A percentile compares a stretch with the other conserved stretches of the same genome.
Evolutionary conservation across 331 rosid species (phyloP).

Genomic region (Rhamnella rubrinervis): DNA sequence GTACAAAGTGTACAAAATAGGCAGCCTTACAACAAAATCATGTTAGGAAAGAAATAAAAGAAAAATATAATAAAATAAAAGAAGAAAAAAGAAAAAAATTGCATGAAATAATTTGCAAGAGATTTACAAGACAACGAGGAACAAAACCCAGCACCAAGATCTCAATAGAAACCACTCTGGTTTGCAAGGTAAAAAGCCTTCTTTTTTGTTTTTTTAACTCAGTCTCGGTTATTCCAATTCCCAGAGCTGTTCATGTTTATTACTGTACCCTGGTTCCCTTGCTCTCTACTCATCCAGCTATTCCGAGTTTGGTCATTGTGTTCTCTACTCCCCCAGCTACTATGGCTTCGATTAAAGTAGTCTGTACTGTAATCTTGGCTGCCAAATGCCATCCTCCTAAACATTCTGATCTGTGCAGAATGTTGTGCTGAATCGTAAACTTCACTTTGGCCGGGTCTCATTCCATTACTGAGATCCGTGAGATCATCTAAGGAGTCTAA

Average conservation of each 20-base stretch:
- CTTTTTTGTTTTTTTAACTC: background rate
- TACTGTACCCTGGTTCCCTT: conserved; percentile 24
- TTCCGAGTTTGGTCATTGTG: conserved; percentile 34
- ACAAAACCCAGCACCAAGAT: conserved; percentile 9
- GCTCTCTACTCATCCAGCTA: conserved; percentile 60
- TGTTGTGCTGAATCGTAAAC: conserved; percentile 60
- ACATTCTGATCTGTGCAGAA: conserved; percentile 81
- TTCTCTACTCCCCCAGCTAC: conserved; percentile 71
- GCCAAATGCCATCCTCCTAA: conserved; percentile 86
- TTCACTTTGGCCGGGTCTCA: conserved; percentile 92
- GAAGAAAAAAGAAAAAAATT: background rate
- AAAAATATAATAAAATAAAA: background rate
- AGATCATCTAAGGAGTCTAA: conserved; percentile 69
- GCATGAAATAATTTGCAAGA: background rate
- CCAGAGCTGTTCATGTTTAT: conserved; percentile 50
- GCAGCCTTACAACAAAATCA: conserved; percentile 24
- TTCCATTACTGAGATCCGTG: conserved; percentile 76
- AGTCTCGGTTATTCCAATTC: conserved; percentile 50
- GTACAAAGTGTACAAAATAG: conserved; percentile 25
- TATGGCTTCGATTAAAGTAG: conserved; percentile 54
- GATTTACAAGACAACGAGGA: conserved; percentile 32
- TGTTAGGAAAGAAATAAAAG: conserved; percentile 11
- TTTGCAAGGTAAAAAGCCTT: background rate
- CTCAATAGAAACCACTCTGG: background rate
- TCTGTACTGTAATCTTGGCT: conserved; percentile 64